Conservation (phyloP, 495 filamentous ascomycete species). For the Emericellopsis terricola region DNA sequence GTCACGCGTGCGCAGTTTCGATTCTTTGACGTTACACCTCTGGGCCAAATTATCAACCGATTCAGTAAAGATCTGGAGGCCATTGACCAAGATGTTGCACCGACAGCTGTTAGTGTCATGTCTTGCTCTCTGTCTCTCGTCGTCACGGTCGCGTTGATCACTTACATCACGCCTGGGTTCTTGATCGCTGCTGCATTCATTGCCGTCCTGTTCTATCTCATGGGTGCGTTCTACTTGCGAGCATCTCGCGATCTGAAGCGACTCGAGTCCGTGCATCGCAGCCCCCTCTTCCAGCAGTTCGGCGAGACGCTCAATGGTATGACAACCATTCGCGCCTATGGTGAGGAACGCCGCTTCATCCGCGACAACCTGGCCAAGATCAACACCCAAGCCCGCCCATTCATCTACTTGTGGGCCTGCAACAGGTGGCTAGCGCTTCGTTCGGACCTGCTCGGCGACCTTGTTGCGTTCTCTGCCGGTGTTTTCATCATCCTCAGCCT, state of each 20-base stretch:
- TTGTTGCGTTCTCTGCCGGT: slow-evolving; percentile 89
- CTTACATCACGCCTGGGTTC: slow-evolving; percentile 82
- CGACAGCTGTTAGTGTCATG: slow-evolving; percentile 55
- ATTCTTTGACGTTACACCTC: slow-evolving; percentile 94
- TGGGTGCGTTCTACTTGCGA: slow-evolving; percentile 77
- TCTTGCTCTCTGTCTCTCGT: slow-evolving; percentile 43
- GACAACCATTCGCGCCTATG: slow-evolving; percentile 95
- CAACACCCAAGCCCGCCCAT: slow-evolving; percentile 81
- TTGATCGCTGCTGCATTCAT: slow-evolving; percentile 79
- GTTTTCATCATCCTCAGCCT: slow-evolving; percentile 75
- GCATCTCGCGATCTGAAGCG: slow-evolving; percentile 89
- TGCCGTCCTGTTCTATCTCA: slow-evolving; percentile 57
- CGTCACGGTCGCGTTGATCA: slow-evolving; percentile 84
- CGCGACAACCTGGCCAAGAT: slow-evolving; percentile 80
- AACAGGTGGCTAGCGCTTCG: slow-evolving; percentile 94
- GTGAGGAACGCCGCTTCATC: slow-evolving; percentile 83
- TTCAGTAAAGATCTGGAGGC: slow-evolving; percentile 97
- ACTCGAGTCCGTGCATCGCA: slow-evolving; percentile 83
- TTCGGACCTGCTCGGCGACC: slow-evolving; percentile 75
- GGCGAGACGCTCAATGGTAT: slow-evolving; percentile 91
- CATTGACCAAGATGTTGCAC: slow-evolving; percentile 89
- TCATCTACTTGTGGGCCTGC: slow-evolving; percentile 93
- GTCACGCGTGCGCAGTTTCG: slow-evolving; percentile 83
- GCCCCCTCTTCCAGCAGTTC: slow-evolving; percentile 95
- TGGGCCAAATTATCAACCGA: slow-evolving; percentile 94